A percentile compares a stretch with the other conserved stretches of the same genome.
Evolutionary conservation across 139 green algal genomes (phyloP).

Genomic region (Volvox reticuliferus): DNA sequence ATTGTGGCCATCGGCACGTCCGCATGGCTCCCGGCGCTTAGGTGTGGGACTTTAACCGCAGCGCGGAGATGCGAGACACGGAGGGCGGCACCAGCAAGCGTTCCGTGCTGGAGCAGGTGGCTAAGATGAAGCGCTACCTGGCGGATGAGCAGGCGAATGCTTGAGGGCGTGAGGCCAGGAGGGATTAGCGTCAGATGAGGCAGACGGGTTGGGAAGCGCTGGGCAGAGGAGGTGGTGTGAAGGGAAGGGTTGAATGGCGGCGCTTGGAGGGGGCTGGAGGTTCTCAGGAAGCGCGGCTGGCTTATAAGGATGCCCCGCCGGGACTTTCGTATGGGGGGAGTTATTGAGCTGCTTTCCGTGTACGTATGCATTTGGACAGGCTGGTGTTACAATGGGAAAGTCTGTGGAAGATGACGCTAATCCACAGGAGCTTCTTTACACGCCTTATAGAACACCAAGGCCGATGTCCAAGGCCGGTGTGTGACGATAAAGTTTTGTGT

Average conservation of each 20-base stretch:
- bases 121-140: slow-evolving; percentile 67
- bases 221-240: neutral
- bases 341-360: too few relatives aligned
- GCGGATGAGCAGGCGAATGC: slow-evolving; percentile 25
- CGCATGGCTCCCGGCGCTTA: slow-evolving; percentile 6
- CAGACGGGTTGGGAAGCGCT: too few relatives aligned
- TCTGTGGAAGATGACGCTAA: too few relatives aligned
- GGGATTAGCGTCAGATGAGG: neutral
- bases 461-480: too few relatives aligned
- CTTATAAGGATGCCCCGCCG: neutral
- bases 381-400: too few relatives aligned
- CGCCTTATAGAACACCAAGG: too few relatives aligned
- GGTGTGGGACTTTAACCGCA: slow-evolving; percentile 91
- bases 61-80: slow-evolving; percentile 92
- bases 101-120: slow-evolving; percentile 91
- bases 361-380: too few relatives aligned
- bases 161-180: neutral
- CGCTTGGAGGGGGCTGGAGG: too few relatives aligned
- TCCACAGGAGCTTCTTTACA: too few relatives aligned
- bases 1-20: too few relatives aligned
- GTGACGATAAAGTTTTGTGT: too few relatives aligned
- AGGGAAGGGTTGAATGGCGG: neutral
- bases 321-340: neutral
- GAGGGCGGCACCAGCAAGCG: slow-evolving; percentile 91
- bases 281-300: too few relatives aligned